Evolutionary conservation across 208 protist species (phyloP).

Genomic region (Leptomonas seymouri): DNA sequence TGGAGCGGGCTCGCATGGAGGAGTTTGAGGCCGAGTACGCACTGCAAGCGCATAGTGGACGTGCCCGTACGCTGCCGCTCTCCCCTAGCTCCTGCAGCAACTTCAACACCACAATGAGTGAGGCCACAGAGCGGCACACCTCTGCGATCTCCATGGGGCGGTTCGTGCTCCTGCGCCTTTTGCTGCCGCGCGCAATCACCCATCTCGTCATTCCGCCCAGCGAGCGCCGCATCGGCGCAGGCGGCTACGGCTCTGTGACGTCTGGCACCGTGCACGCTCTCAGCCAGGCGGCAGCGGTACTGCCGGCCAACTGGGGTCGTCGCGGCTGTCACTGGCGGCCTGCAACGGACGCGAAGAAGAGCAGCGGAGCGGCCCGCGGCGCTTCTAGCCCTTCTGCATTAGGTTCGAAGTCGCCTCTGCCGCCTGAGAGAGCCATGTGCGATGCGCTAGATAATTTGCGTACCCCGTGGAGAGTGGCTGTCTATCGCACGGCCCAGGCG

Average conservation of each 20-base stretch:
- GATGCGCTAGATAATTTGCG: conserved; percentile 15
- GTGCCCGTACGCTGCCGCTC: conserved; percentile 5
- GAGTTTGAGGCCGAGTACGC: conserved; percentile 22
- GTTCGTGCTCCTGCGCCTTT: conserved; percentile 61
- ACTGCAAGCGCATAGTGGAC: background rate
- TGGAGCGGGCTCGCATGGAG: conserved; percentile 20
- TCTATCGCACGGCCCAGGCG: conserved; percentile 18
- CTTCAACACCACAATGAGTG: conserved; percentile 7
- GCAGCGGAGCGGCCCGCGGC: conserved; percentile 8
- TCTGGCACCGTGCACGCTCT: conserved; percentile 25
- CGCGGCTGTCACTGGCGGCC: conserved; percentile 21
- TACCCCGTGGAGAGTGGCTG: conserved; percentile 23
- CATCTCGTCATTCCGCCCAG: conserved; percentile 25
- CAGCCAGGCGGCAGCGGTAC: background rate
- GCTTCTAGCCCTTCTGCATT: background rate
- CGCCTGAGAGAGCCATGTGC: conserved; percentile 9
- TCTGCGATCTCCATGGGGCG: conserved; percentile 42
- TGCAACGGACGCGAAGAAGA: background rate
- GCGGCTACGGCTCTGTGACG: conserved; percentile 72
- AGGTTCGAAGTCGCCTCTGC: background rate
- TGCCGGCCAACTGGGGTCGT: conserved; percentile 28
- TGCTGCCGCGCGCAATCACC: conserved; percentile 46
- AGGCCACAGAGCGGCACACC: background rate
- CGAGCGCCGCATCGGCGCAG: conserved; percentile 59
- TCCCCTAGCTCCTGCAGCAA: conserved; percentile 11